Base-by-base conservation (phyloP, 2,329 filamentous ascomycete species). In the Fusarium buxicola region DNA sequence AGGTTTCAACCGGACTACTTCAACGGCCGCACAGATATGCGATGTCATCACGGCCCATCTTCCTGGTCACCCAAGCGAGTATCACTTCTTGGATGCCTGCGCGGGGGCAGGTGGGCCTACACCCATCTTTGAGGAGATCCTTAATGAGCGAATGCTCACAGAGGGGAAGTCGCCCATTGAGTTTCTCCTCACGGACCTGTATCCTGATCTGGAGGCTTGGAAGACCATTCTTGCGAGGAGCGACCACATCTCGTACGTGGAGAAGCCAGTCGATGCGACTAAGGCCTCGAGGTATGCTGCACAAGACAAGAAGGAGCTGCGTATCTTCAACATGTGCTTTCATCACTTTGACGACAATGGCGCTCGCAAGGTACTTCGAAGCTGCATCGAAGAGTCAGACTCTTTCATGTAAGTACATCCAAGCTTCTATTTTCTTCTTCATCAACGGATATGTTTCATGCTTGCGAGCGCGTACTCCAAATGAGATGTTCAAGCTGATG, bases 321-420 rank as follows among this genome's bases (percentile, higher is more conserved):
- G 65, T 10, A 66, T 68, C 8, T 68, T 68, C 50, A 68, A 65
- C 55, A 63, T 68, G 65, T 68, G 63, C 44, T 66, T 66, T 40
- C 65, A 68, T 38, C 65, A 68, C 40, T 68, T 68, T 40, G 63
- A 68, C 27, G 65, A 68, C 13, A 49, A 47, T 10, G 65, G 63
- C n/a, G 63, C 65, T 10, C 60, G 60, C 30, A 66, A 64, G 52
- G 63, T 68, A 6, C 43, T 68, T 10, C 55, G 65, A 18, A 68
- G 65, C 43, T 66, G 63, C 31, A 54, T 68, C 3, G 60, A 68
- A 21, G 52, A 66, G n/a, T 34, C 57, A 0, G 65, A 68, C 25
- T 40, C 63, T 4, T 68, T 68, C 55, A 66, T 68, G 63, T 66
- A 43, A 44, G 58, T 45, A 1, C 15, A 12, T 18, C 3, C 21